Evolutionary conservation across 2,329 filamentous ascomycete species (phyloP).

Genomic region (Alternaria ethzedia): DNA sequence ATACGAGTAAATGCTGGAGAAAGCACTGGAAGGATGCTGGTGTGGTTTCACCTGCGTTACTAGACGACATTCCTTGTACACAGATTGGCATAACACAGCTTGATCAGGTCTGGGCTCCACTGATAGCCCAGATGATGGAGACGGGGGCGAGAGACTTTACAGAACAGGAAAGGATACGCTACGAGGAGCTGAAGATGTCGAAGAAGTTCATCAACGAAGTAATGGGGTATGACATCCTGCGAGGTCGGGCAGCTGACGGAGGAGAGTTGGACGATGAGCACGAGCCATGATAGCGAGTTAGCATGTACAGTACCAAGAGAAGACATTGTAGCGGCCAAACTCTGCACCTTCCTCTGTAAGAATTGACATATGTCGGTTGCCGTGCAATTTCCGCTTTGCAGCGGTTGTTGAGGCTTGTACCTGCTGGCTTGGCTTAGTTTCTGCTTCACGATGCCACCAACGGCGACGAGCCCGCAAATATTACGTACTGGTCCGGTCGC

Average conservation of each 20-base stretch:
- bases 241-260: slow-evolving; percentile 33
- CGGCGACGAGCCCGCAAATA: slow-evolving; percentile 14
- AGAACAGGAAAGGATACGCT: slow-evolving; percentile 35
- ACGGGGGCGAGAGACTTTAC: slow-evolving; percentile 38
- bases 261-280: slow-evolving; percentile 34
- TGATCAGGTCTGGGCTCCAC: slow-evolving; percentile 45
- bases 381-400: slow-evolving; percentile 18
- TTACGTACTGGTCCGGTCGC: slow-evolving; percentile 29
- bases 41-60: slow-evolving; percentile 41
- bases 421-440: slow-evolving; percentile 19
- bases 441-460: slow-evolving; percentile 18
- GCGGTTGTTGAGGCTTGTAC: slow-evolving; percentile 19
- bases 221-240: slow-evolving; percentile 47
- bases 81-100: slow-evolving; percentile 46
- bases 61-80: slow-evolving; percentile 45
- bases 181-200: slow-evolving; percentile 34
- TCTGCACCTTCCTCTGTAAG: slow-evolving; percentile 1
- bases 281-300: slow-evolving; percentile 12
- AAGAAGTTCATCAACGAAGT: slow-evolving; percentile 45
- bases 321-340: slow-evolving; percentile 4
- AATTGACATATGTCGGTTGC: slow-evolving; percentile 13
- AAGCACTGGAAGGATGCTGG: slow-evolving; percentile 44
- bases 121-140: slow-evolving; percentile 42
- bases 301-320: not conserved
- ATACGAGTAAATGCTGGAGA: slow-evolving; percentile 44